Percentiles rank a stretch among this genome's conserved stretches.
Conservation (phyloP, 2,329 filamentous ascomycete species). For the Fusarium devonianum region DNA sequence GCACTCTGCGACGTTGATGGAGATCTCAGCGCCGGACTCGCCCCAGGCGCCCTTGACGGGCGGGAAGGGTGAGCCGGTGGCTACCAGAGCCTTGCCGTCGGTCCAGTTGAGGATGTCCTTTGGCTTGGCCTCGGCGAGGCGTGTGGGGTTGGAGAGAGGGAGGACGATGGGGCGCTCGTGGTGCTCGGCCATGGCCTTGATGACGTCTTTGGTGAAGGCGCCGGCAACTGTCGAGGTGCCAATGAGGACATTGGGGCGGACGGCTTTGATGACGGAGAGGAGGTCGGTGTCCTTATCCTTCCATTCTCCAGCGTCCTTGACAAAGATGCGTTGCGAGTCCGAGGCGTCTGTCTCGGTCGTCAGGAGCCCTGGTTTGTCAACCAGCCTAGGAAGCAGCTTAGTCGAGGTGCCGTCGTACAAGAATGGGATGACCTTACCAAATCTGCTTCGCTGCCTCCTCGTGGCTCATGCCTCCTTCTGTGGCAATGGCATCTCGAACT, state of each 20-base stretch:
- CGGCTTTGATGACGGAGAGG: conserved; percentile 69
- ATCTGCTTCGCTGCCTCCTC: conserved; percentile 83
- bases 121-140: conserved; percentile 82
- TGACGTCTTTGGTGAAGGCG: conserved; percentile 76
- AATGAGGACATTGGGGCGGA: conserved; percentile 82
- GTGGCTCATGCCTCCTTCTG: conserved; percentile 69
- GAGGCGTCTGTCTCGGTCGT: conserved; percentile 70
- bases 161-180: conserved; percentile 78
- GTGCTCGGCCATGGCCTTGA: conserved; percentile 78
- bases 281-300: conserved; percentile 64
- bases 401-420: neutral
- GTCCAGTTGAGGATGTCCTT: conserved; percentile 82
- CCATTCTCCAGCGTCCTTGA: conserved; percentile 71
- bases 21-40: conserved; percentile 51
- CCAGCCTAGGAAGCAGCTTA: conserved; percentile 63
- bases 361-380: conserved; percentile 83
- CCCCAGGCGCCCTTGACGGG: conserved; percentile 71
- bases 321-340: conserved; percentile 71
- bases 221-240: conserved; percentile 82
- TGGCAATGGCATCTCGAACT: conserved; percentile 78
- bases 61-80: conserved; percentile 83
- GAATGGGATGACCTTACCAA: conserved; percentile 66
- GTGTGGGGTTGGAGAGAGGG: conserved; percentile 85
- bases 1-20: conserved; percentile 73
- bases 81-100: conserved; percentile 76